These are phyloP conservation scores for Pichia sp. DNA, from an alignment of 1,139 yeast species.

Conservation along the genomic window DNA sequence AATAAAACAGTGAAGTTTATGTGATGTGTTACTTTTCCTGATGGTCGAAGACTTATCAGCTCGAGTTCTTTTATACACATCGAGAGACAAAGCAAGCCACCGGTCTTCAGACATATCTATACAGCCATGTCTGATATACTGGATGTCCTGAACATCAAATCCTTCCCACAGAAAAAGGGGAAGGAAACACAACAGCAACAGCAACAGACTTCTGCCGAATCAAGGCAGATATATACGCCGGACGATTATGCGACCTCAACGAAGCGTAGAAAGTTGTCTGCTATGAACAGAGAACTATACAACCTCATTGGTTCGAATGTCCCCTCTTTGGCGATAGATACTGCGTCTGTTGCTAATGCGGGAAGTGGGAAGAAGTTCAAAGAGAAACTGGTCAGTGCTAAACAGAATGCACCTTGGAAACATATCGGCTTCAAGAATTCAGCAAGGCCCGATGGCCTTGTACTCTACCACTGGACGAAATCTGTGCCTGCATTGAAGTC, in stretches of 20 bases:
- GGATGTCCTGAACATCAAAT: conserved; percentile 69
- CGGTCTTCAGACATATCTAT: too few relatives aligned
- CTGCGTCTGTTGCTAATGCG: conserved; percentile 14
- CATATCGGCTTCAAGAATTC: conserved; percentile 56
- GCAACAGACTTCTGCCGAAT: conserved; percentile 9
- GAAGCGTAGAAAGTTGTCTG: conserved; percentile 39
- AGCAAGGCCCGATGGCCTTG: conserved; percentile 43
- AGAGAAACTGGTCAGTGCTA: conserved; percentile 47
- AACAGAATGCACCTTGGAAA: conserved; percentile 60
- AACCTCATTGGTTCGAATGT: conserved; percentile 87
- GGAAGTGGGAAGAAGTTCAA: conserved; percentile 44
- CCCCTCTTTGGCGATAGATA: conserved; percentile 70
- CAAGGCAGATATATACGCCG: conserved; percentile 15
- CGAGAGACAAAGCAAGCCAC: background rate
- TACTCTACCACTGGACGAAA: conserved; percentile 81
- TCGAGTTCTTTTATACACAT: background rate
- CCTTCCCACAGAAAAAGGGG: conserved; percentile 31
- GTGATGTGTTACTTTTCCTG: conserved; percentile 1
- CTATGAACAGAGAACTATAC: conserved; percentile 88
- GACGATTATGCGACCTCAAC: conserved; percentile 20
- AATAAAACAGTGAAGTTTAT: background rate
- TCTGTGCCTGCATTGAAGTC: conserved; percentile 35
- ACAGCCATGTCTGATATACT: conserved; percentile 51
- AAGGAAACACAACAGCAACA: conserved; percentile 21
- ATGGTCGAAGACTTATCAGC: background rate